Percentiles rank a stretch among this genome's conserved stretches.
Evolutionary conservation across 2,329 filamentous ascomycete species (phyloP).

Genomic region (Aspergillus sp.): DNA sequence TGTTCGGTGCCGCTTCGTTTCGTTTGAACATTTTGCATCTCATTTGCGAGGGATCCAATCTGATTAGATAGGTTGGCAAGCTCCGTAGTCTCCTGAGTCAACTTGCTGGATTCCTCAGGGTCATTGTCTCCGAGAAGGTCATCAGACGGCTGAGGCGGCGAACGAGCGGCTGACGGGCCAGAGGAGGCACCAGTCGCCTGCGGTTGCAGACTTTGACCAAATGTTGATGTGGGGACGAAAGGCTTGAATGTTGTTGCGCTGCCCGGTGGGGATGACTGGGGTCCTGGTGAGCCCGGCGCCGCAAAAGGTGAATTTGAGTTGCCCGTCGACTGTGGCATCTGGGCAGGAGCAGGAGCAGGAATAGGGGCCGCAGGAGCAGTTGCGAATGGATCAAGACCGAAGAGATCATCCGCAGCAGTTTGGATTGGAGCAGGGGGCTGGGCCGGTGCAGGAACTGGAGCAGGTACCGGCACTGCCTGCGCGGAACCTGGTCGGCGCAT

Average conservation of each 20-base stretch:
- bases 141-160: slow-evolving; percentile 62
- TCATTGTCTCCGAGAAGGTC: slow-evolving; percentile 91
- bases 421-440: slow-evolving; percentile 60
- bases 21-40: slow-evolving; percentile 89
- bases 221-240: slow-evolving; percentile 88
- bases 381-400: slow-evolving; percentile 80
- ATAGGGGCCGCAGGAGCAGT: slow-evolving; percentile 48
- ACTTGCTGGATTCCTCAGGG: slow-evolving; percentile 80
- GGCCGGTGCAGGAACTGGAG: slow-evolving; percentile 44
- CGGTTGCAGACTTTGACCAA: slow-evolving; percentile 77
- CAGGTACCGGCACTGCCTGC: slow-evolving; percentile 42
- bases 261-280: slow-evolving; percentile 35
- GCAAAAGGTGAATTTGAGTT: slow-evolving; percentile 63
- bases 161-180: slow-evolving; percentile 32
- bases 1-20: slow-evolving; percentile 78
- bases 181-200: slow-evolving; percentile 69
- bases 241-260: slow-evolving; percentile 70
- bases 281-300: slow-evolving; percentile 52
- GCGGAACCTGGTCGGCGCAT: slow-evolving; percentile 61
- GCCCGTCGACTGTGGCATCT: slow-evolving; percentile 68
- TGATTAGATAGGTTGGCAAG: slow-evolving; percentile 96
- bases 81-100: slow-evolving; percentile 87
- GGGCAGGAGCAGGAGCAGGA: slow-evolving; percentile 58
- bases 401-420: slow-evolving; percentile 89
- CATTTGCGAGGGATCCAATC: slow-evolving; percentile 82